Percentiles rank a stretch among this genome's conserved stretches.
These are phyloP conservation scores for Thielaviopsis ethacetica DNA, from an alignment of 2,329 filamentous ascomycete genomes.

Conservation along the genomic window DNA sequence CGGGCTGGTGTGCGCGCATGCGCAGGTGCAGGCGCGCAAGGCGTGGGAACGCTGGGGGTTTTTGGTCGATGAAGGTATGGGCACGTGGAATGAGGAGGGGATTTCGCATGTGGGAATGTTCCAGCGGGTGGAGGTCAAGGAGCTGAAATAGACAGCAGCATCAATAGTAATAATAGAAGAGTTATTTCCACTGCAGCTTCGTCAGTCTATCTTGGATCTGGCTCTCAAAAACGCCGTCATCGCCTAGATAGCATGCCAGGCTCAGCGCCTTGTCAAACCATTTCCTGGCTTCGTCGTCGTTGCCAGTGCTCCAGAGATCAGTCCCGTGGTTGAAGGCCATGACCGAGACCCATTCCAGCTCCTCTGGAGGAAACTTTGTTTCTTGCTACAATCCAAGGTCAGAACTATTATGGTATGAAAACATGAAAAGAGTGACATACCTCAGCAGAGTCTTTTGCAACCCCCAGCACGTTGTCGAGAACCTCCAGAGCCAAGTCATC, in stretches of 20 bases:
- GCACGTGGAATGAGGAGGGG: conserved; percentile 67
- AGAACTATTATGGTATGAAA: background rate
- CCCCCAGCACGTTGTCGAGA: conserved; percentile 42
- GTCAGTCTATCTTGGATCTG: conserved; percentile 28
- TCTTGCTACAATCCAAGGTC: conserved; percentile 7
- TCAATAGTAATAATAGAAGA: background rate
- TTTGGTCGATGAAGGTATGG: conserved; percentile 52
- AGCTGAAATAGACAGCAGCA: background rate
- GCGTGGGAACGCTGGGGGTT: conserved; percentile 64
- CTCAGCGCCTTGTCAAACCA: conserved; percentile 50
- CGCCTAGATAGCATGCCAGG: conserved; percentile 41
- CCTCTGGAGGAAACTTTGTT: conserved; percentile 40
- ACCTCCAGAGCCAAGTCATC: conserved; percentile 40
- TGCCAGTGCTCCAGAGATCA: conserved; percentile 41
- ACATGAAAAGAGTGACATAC: conserved; percentile 21
- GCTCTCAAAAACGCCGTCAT: conserved; percentile 31
- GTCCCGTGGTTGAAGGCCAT: conserved; percentile 54
- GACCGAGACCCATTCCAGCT: conserved; percentile 62
- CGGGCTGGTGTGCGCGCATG: conserved; percentile 64
- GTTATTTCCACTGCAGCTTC: conserved; percentile 20
- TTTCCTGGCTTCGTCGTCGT: conserved; percentile 35
- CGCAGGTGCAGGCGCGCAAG: conserved; percentile 48
- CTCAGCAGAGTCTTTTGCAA: conserved; percentile 33
- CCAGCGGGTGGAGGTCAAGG: conserved; percentile 24
- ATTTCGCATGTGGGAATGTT: conserved; percentile 82